Evolutionary conservation across 805 yeast genomes (phyloP), one percentile per base, ranked within the genome.

Genomic region (Wickerhamomyces silvicola): DNA sequence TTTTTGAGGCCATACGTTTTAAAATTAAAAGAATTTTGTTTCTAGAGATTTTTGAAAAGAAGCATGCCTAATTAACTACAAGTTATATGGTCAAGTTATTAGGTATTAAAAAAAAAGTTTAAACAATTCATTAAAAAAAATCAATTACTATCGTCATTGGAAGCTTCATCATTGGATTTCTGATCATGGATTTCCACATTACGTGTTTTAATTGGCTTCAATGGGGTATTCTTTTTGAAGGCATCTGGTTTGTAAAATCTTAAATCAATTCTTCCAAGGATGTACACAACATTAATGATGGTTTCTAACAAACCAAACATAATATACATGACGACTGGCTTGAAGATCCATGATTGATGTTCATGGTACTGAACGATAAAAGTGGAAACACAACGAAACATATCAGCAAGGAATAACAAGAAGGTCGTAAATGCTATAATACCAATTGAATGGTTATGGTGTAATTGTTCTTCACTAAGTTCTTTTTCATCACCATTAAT

Each of bases 181-280:
- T 10, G 7, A n/a, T n/a, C n/a, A n/a, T n/a, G n/a, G n/a, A n/a
- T n/a, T n/a, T n/a, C n/a, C n/a, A n/a, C n/a, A n/a, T n/a, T n/a
- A n/a, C n/a, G n/a, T n/a, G n/a, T n/a, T n/a, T n/a, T n/a, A n/a
- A n/a, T n/a, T n/a, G n/a, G 8, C 20, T 19, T 19, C 8, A 24
- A 7, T 24, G 27, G 11, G 17, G 24, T 5, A 10, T 15, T 7
- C 4, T 13, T 14, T 27, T 35, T 39, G 30, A 48, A 64, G 21
- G 58, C 56, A 54, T 81, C 90, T 14, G 92, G 88, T 53, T 81
- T 75, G 67, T 82, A 82, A 61, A 81, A 82, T 57, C 92, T 70
- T 48, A 82, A 64, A 54, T 82, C 94, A 29, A 78, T 72, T 57
- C 94, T 70, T 18, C 78, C 75, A 24, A 78, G 45, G 35, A 82